These are phyloP conservation scores for Aquilaria agallochum DNA, from an alignment of 441 rosid species.

Conservation along the genomic window DNA sequence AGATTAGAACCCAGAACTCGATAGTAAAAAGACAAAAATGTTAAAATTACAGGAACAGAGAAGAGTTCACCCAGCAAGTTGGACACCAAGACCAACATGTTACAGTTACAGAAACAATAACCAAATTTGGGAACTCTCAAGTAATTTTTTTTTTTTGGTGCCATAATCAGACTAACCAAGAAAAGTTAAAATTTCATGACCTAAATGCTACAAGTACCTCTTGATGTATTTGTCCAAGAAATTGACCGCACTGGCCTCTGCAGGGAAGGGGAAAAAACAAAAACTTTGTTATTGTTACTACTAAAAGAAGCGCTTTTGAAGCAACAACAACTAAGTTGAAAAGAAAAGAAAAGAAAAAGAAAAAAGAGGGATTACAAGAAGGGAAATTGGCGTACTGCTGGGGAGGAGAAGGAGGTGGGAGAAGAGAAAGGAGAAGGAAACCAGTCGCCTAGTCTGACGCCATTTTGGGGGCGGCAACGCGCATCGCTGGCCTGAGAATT, in stretches of 20 bases:
- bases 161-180: too few relatives aligned
- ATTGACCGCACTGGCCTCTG: conserved; percentile 59
- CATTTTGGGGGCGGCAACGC: conserved; percentile 29
- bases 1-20: too few relatives aligned
- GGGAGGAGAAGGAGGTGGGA: conserved; percentile 40
- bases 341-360: background rate
- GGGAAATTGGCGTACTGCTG: conserved; percentile 27
- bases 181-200: background rate
- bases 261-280: conserved; percentile 6
- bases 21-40: background rate
- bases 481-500: conserved; percentile 25
- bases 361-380: background rate
- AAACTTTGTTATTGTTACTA: background rate
- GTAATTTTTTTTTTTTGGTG: too few relatives aligned
- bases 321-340: background rate
- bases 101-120: too few relatives aligned
- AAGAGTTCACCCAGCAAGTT: too few relatives aligned
- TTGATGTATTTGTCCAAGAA: conserved; percentile 65
- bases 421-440: conserved; percentile 53
- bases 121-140: too few relatives aligned
- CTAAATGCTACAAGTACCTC: conserved; percentile 34
- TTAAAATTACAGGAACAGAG: background rate
- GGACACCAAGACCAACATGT: too few relatives aligned
- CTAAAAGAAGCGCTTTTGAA: background rate
- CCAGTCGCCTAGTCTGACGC: conserved; percentile 51